Conservation (phyloP, 495 filamentous ascomycete species). For the Lepidopterella palustris region DNA sequence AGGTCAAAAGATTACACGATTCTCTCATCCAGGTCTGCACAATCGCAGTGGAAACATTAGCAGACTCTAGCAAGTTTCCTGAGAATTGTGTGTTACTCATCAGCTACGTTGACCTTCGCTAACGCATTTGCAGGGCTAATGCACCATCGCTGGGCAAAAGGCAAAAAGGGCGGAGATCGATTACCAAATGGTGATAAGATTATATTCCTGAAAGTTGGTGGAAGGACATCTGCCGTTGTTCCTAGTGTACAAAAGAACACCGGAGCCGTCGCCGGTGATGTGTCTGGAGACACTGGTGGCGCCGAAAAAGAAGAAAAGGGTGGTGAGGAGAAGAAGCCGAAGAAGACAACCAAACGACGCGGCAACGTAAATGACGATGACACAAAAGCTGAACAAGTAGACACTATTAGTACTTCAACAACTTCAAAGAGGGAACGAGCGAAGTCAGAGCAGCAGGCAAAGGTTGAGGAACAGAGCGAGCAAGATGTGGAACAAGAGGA, state of each 20-base stretch:
- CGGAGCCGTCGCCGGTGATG: slow-evolving; percentile 41
- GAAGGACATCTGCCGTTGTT: slow-evolving; percentile 81
- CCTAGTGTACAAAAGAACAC: slow-evolving; percentile 82
- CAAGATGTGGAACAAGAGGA: neutral
- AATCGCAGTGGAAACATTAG: slow-evolving; percentile 68
- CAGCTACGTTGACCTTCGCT: neutral
- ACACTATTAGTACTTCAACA: neutral
- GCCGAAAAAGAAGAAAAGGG: slow-evolving; percentile 19
- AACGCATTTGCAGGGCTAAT: slow-evolving; percentile 55
- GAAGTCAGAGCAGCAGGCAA: slow-evolving; percentile 1
- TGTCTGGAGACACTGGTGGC: slow-evolving; percentile 20
- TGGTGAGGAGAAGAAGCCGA: slow-evolving; percentile 17
- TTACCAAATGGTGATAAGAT: slow-evolving; percentile 82
- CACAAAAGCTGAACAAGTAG: neutral
- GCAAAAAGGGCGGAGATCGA: slow-evolving; percentile 64
- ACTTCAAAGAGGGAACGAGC: slow-evolving; percentile 17
- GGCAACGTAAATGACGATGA: neutral
- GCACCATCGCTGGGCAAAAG: slow-evolving; percentile 84
- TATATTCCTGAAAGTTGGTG: slow-evolving; percentile 75
- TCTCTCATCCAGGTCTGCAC: slow-evolving; percentile 72
- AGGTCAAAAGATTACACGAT: slow-evolving; percentile 66
- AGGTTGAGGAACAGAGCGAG: neutral
- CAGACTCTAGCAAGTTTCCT: slow-evolving; percentile 77
- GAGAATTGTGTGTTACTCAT: slow-evolving; percentile 48
- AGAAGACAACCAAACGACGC: slow-evolving; percentile 1